Base-by-base conservation (phyloP, 352 stramenopile species). In the Phytophthora europaea region DNA sequence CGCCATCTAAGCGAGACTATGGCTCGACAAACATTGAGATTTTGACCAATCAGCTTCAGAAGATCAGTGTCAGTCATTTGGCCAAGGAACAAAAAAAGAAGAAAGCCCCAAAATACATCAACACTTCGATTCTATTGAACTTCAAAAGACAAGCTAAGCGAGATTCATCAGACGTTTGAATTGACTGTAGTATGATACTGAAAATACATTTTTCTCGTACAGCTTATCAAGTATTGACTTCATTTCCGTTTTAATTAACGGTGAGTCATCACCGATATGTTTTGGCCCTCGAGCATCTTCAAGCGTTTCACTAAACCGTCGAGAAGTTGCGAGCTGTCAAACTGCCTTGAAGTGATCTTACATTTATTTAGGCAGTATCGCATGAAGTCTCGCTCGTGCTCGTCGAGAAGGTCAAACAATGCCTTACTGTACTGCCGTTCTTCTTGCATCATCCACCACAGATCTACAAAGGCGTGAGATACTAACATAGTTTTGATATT, bases 21-120 rank as follows among this genome's bases (percentile, higher is more conserved):
- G 52, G 51, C 5, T 61, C 53, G 26, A 59, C 45, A 10, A 70
- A 63, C 28, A 70, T 70, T 52, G 40, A 63, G n/a, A 70, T n/a
- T 12, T 45, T 70, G 18, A n/a, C 63, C 43, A 70, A 63, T 59
- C 52, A 63, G 20, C 45, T 63, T 23, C 23, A 63, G 43, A 62
- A 70, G 54, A 63, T 58, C 45, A 58, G 53, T 23, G 33, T 70
- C 45, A 58, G 28, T 10, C 43, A 62, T 33, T 16, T 70, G 12
- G 53, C 53, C 3, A 58, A 62, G 23, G 40, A 70, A 20, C 53
- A 48, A 45, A 45, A 45, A 45, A 45, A 6, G 36, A 45, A 18
- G 13, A 45, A 45, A n/a, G n/a, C n/a, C n/a, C n/a, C n/a, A 9
- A 45, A 45, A 16, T 61, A 68, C 26, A 61, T 68, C 43, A 51